phyloP scores from a whole-genome alignment of 1,284 basidiomycete genomes.

The Ceratobasidium sp. region DNA sequence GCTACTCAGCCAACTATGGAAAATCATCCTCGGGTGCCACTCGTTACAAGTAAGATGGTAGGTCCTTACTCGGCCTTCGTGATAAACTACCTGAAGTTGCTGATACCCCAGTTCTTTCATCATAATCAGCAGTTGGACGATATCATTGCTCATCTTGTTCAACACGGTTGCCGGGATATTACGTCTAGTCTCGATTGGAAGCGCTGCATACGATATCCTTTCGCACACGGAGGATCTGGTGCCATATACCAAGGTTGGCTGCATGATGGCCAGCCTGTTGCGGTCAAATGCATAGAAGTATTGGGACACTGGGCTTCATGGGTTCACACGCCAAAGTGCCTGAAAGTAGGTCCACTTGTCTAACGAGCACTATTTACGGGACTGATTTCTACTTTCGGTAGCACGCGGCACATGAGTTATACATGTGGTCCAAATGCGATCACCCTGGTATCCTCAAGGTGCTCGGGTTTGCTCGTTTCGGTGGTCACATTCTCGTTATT shows the following conservation, averaged over 20 bases:
- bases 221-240: conserved; percentile 9
- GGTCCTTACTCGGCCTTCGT: not conserved
- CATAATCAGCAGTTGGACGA: not conserved
- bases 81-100: not conserved
- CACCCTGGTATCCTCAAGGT: conserved; percentile 5
- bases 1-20: not conserved
- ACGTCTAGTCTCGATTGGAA: not conserved
- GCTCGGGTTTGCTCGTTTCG: conserved; percentile 1
- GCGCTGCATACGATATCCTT: not conserved
- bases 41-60: not conserved
- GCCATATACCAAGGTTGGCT: not conserved
- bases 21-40: not conserved
- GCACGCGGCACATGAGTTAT: conserved; percentile 23
- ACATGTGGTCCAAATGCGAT: conserved; percentile 27
- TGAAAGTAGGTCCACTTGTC: not conserved
- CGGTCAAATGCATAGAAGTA: conserved; percentile 6
- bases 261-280: not conserved
- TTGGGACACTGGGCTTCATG: not conserved
- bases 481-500: not conserved
- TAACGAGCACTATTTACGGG: not conserved
- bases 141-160: not conserved
- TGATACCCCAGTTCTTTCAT: not conserved
- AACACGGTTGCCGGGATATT: conserved; percentile 12
- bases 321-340: not conserved
- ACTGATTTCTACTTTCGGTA: not conserved